Conservation (phyloP, 2,329 filamentous ascomycete genomes). For the Elsinoe perseae region DNA sequence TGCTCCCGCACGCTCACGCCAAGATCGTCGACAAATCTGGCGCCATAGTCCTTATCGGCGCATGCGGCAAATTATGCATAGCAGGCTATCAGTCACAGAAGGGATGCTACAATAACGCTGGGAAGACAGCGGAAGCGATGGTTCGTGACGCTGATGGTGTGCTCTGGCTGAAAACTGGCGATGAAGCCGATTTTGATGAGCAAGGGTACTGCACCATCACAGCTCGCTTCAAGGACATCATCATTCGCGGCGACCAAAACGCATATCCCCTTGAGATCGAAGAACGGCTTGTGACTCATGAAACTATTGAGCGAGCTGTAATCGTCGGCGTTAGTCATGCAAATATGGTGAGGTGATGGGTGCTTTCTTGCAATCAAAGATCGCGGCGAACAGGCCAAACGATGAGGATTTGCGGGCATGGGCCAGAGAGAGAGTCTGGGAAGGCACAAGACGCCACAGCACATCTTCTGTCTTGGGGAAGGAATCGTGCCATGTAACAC, state of each 20-base stretch:
- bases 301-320: conserved; percentile 24
- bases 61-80: conserved; percentile 67
- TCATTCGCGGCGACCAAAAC: conserved; percentile 56
- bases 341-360: conserved; percentile 28
- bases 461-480: conserved; percentile 68
- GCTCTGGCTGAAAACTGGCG: conserved; percentile 58
- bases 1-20: conserved; percentile 64
- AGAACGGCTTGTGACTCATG: conserved; percentile 25
- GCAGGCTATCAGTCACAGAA: conserved; percentile 67
- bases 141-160: conserved; percentile 55
- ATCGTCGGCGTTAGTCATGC: conserved; percentile 27
- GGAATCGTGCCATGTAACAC: conserved; percentile 30
- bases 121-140: conserved; percentile 66
- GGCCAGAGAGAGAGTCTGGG: conserved; percentile 34
- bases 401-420: conserved; percentile 32
- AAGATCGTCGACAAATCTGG: conserved; percentile 69
- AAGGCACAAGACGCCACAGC: conserved; percentile 50
- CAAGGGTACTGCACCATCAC: conserved; percentile 35
- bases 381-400: conserved; percentile 23
- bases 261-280: conserved; percentile 38
- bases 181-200: conserved; percentile 44
- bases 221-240: conserved; percentile 28
- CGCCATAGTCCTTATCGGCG: conserved; percentile 58
- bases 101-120: conserved; percentile 58
- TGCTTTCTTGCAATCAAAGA: conserved; percentile 30